phyloP scores from a whole-genome alignment of 306 rosid species.

The Styphnolobium japonicum region DNA sequence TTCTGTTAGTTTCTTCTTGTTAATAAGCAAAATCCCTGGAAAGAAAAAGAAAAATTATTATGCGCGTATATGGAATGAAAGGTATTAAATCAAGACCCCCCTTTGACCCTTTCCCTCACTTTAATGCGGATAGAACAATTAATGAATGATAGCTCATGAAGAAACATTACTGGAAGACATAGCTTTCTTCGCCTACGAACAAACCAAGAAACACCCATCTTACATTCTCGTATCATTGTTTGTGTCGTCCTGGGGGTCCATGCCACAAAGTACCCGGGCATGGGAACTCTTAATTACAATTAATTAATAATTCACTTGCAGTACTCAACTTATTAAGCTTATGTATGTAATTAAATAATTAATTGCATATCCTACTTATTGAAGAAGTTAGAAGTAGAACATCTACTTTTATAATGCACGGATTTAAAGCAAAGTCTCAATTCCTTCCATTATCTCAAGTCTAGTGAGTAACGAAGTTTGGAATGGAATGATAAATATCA shows the following conservation, averaged over 20 bases:
- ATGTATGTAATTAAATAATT: neutral
- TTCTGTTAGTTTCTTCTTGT: slow-evolving; percentile 27
- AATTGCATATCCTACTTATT: slow-evolving; percentile 24
- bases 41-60: neutral
- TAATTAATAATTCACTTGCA: slow-evolving; percentile 14
- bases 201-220: slow-evolving; percentile 34
- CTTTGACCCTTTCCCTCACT: neutral
- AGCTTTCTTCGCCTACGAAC: slow-evolving; percentile 53
- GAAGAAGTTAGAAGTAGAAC: neutral
- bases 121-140: neutral
- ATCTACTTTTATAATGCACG: neutral
- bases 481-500: neutral
- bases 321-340: neutral
- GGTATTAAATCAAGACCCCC: neutral
- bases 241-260: slow-evolving; percentile 34
- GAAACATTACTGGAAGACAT: slow-evolving; percentile 26
- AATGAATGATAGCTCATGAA: slow-evolving; percentile 10
- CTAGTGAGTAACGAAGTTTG: slow-evolving; percentile 40
- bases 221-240: slow-evolving; percentile 42
- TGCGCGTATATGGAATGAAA: slow-evolving; percentile 1
- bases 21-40: neutral
- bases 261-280: slow-evolving; percentile 42
- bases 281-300: neutral
- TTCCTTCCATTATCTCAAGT: slow-evolving; percentile 15
- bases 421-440: neutral